phyloP scores from a whole-genome alignment of 2,329 filamentous ascomycete genomes.

The Stagonosporopsis tanaceti region DNA sequence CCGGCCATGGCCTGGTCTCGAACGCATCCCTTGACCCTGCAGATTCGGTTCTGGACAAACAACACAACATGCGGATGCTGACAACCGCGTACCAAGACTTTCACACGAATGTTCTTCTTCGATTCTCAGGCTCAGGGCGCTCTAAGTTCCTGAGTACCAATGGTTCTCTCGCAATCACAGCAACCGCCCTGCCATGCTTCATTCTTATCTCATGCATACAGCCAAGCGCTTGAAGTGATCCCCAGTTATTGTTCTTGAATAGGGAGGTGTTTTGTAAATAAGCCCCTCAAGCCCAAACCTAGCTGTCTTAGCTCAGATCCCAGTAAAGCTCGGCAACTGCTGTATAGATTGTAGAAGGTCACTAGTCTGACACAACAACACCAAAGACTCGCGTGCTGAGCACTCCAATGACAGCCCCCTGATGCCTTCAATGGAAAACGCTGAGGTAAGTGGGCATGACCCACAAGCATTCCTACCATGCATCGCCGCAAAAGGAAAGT shows the following conservation, averaged over 20 bases:
- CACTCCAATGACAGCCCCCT: not conserved
- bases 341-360: not conserved
- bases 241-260: conserved; percentile 35
- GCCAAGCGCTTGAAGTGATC: conserved; percentile 41
- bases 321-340: conserved; percentile 19
- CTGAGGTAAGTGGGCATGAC: not conserved
- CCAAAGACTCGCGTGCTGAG: conserved; percentile 8
- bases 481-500: conserved; percentile 11
- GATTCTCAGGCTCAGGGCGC: not conserved
- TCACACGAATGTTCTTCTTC: not conserved
- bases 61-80: not conserved
- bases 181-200: conserved; percentile 1
- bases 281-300: conserved; percentile 48
- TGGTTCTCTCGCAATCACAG: not conserved
- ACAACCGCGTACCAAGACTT: not conserved
- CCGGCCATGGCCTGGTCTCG: not conserved
- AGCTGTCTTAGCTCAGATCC: conserved; percentile 33
- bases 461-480: not conserved
- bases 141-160: not conserved
- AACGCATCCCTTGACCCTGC: not conserved
- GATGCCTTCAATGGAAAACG: not conserved
- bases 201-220: conserved; percentile 36
- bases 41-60: not conserved
- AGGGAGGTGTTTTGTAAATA: conserved; percentile 42
- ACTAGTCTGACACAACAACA: conserved; percentile 4